Base-by-base conservation (phyloP, 352 stramenopile genomes). In the Phytopythium ostracodes region DNA sequence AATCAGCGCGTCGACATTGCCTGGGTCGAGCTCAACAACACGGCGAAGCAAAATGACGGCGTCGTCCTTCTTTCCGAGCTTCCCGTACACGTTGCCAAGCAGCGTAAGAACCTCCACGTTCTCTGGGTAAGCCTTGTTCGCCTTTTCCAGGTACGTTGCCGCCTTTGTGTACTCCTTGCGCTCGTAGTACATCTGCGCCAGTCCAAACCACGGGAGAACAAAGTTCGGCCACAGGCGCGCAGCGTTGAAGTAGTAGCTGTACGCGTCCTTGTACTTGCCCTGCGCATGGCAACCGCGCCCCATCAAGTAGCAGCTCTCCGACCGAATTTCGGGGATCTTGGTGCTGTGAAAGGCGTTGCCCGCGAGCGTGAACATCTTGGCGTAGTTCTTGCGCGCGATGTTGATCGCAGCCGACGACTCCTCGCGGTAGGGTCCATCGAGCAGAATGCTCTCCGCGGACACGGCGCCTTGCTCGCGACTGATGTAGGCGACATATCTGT, bases 261-360 rank as follows among this genome's bases (percentile, higher is more conserved):
- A 97, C 15, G 96, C 96, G 60, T 98, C 87, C 66, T 98, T 96
- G 74, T 98, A 97, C 64, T 98, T 96, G 56, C 88, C 89, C 60
- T 84, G 82, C 36, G 95, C 91, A 68, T 99, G 96, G 59, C 94
- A 95, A n/a, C 97, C 96, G 56, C 96, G 89, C 14, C 92, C 96
- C 76, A 98, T 95, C 36, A 98, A 86, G 70, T 98, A 99, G 56
- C 97, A 97, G 64, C 93, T 98, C 73, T 99, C 96, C 14, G 95
- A 97, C 55, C 97, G 93, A 33, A 99, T 98, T 60, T 93, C 82
- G 10, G 86, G 68, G 18, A 94, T 92, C 68, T 94, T 92, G 1
- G 87, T 96, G 60, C 80, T 92, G 72, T 96, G 87, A 68, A 95
- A 96, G 31, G 87, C 87, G 56, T 90, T 96, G 8, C 86, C 85